A percentile compares a stretch with the other conserved stretches of the same genome.
These are phyloP conservation scores for Eucalyptus curtisii DNA, from an alignment of 345 rosid genomes.

Conservation along the genomic window DNA sequence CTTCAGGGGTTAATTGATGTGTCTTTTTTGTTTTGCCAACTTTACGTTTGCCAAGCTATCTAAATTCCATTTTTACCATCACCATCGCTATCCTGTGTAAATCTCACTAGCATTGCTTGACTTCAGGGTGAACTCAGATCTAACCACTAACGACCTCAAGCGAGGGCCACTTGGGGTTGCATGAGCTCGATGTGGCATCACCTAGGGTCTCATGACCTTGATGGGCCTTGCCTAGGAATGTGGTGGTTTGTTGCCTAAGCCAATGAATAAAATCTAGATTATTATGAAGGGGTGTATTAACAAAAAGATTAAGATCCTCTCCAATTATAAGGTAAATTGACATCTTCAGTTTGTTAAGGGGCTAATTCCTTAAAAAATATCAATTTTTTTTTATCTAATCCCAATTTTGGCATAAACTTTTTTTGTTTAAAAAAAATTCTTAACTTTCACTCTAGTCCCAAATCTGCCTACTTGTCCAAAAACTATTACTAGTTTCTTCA, in stretches of 20 bases:
- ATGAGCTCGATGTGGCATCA: background rate
- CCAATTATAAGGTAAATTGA: background rate
- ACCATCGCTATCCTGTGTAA: background rate
- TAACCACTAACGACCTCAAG: background rate
- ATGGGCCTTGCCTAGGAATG: background rate
- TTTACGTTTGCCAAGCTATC: background rate
- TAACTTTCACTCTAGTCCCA: background rate
- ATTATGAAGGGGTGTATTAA: background rate
- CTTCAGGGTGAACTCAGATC: background rate
- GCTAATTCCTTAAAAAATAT: background rate
- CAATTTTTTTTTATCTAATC: background rate
- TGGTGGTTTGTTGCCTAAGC: background rate
- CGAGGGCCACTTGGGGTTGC: background rate
- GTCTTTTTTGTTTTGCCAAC: background rate
- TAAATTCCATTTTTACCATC: background rate
- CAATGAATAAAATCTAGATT: background rate
- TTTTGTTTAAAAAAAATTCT: too few relatives aligned
- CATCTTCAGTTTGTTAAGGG: background rate
- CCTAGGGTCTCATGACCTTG: background rate
- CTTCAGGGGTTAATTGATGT: background rate
- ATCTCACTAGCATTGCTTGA: background rate
- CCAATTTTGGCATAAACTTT: background rate
- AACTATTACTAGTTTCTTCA: background rate
- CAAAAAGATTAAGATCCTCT: background rate
- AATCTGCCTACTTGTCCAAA: background rate